These are phyloP conservation scores for Colletotrichum lupini DNA, from an alignment of 2,329 filamentous ascomycete genomes.

Conservation along the genomic window DNA sequence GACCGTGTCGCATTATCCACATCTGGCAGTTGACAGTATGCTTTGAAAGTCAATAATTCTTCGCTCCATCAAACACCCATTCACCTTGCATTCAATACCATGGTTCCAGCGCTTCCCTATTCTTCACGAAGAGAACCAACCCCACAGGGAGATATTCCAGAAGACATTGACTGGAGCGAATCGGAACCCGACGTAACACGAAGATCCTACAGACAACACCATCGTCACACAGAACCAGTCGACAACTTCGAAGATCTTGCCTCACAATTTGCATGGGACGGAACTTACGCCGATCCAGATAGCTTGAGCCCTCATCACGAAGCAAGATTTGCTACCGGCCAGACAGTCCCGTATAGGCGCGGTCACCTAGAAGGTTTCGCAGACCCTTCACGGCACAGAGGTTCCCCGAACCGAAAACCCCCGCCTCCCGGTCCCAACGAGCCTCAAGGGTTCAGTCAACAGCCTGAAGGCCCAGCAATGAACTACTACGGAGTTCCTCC, in stretches of 20 bases:
- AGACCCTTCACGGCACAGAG: background rate
- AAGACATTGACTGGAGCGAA: background rate
- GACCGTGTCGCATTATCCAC: background rate
- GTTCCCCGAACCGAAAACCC: background rate
- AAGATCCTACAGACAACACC: background rate
- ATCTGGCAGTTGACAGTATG: background rate
- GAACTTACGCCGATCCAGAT: background rate
- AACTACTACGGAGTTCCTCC: background rate
- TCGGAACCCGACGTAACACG: background rate
- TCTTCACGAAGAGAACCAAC: background rate
- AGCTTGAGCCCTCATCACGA: background rate
- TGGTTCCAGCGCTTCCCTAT: background rate
- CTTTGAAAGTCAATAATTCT: background rate
- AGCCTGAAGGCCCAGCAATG: background rate
- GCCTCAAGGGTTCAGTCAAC: background rate
- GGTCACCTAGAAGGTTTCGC: background rate
- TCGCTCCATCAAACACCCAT: too few relatives aligned
- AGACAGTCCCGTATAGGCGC: background rate
- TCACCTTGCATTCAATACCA: background rate
- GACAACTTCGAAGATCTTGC: background rate
- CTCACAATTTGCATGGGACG: background rate
- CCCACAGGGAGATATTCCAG: background rate
- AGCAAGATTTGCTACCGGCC: background rate
- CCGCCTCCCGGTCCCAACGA: background rate
- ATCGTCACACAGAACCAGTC: background rate